These are phyloP conservation scores for Phanerochaete carnosa DNA, from an alignment of 768 basidiomycete genomes.

Conservation along the genomic window DNA sequence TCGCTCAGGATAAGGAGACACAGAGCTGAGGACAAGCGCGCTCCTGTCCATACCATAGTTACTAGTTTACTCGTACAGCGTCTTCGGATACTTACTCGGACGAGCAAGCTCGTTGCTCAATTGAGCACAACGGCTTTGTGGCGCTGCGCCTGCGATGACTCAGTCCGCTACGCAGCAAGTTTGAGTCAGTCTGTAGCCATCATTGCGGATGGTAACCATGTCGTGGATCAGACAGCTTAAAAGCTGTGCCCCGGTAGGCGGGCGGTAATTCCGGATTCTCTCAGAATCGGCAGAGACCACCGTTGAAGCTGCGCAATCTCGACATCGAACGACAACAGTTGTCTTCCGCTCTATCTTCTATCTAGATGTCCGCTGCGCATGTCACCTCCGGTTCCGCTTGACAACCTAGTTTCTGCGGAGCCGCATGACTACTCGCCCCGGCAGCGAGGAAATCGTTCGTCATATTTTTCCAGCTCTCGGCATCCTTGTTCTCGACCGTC, in stretches of 20 bases:
- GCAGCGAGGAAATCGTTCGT: not conserved
- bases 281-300: not conserved
- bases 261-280: not conserved
- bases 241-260: not conserved
- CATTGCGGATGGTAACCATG: too few relatives aligned
- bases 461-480: slow-evolving; percentile 31
- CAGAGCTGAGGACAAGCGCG: too few relatives aligned
- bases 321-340: not conserved
- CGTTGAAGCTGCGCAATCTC: not conserved
- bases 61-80: too few relatives aligned
- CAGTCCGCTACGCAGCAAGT: too few relatives aligned
- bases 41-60: too few relatives aligned
- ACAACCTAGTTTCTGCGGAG: not conserved
- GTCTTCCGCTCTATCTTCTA: not conserved
- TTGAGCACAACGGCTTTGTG: too few relatives aligned
- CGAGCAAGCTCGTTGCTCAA: too few relatives aligned
- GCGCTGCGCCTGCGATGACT: too few relatives aligned
- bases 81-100: too few relatives aligned
- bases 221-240: too few relatives aligned
- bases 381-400: not conserved
- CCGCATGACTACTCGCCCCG: not conserved
- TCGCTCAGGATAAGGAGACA: too few relatives aligned
- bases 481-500: slow-evolving; percentile 44
- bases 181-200: too few relatives aligned
- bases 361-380: not conserved